phyloP scores from a whole-genome alignment of 345 rosid species.

The Lepidium sativum region DNA sequence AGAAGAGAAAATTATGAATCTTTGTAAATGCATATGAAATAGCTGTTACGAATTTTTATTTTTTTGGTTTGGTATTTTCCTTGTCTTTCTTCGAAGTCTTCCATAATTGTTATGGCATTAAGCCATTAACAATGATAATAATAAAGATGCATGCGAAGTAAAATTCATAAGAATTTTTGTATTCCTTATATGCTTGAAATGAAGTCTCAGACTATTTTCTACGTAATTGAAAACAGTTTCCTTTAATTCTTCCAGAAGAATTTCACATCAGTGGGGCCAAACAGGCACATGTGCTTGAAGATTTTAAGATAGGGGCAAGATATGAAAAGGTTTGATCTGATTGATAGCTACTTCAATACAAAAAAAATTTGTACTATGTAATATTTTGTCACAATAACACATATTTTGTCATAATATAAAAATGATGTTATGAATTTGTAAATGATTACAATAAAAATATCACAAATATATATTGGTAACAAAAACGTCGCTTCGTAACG shows the following conservation, averaged over 20 bases:
- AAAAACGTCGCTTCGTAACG: too few species aligned
- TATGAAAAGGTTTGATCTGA: slow-evolving; percentile 23
- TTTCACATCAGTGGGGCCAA: slow-evolving; percentile 14
- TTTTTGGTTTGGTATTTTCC: background rate
- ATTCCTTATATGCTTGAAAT: background rate
- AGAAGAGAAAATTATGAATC: background rate
- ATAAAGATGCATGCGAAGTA: background rate
- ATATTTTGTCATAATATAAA: too few species aligned
- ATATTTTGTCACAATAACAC: too few species aligned
- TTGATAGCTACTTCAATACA: slow-evolving; percentile 16
- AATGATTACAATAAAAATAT: too few species aligned
- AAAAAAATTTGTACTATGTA: too few species aligned
- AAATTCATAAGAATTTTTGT: background rate
- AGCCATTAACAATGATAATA: background rate
- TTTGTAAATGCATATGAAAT: background rate
- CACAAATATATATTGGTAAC: too few species aligned
- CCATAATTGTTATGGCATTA: background rate
- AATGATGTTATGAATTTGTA: too few species aligned
- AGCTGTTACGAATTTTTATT: background rate
- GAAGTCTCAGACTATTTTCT: background rate
- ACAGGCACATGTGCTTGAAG: slow-evolving; percentile 24
- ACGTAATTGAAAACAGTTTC: background rate
- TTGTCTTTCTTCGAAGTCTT: background rate
- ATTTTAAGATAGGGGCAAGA: background rate
- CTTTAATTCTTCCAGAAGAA: background rate